Base-by-base conservation (phyloP, 1,139 yeast genomes). In the Hansenula sp. region DNA sequence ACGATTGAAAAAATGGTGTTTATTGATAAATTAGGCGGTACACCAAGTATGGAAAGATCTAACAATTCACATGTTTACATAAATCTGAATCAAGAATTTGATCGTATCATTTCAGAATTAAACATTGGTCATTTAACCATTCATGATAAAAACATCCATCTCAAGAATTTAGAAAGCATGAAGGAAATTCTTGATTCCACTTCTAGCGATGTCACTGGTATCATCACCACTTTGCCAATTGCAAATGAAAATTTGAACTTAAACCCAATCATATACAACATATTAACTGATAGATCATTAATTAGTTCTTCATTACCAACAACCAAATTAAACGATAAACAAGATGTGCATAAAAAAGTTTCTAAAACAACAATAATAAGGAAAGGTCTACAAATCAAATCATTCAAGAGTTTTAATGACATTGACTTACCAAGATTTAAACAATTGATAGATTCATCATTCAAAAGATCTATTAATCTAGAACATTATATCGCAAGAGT, bases 261-360 rank as follows among this genome's bases (percentile, higher is more conserved):
- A 40, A 57, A 91, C 60, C 98, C 99, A 0, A 76, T 93, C 33
- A 79, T 93, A 11, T 89, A 90, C 64, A 93, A 93, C 60, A 78
- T 93, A 9, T 70, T 93, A 34, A 93, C 99, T 0, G 98, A 93
- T 61, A 71, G 98, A 44, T 90, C 98, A 1, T 75, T 89, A n/a
- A 83, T 93, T 15, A 89, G 97, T 0, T 89, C 97, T 0, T 91
- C 98, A 0, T 70, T 93, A 36, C 98, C 99, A 0, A 81, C 88
- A 35, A 70, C 81, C n/a, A 74, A 78, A 48, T 70, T 72, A 42
- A 51, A 54, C 5, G 48, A 50, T 21, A 47, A 51, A 9, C 52
- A 52, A 21, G 35, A 42, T 9, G 37, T 49, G 13, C 44, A 49
- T 5, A 57, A 58, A 35, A 58, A 63, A 3, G 53, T 64, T 2